Evolutionary conservation across 2,329 filamentous ascomycete species (phyloP).

Genomic region (Talaromyces albobiverticillius): DNA sequence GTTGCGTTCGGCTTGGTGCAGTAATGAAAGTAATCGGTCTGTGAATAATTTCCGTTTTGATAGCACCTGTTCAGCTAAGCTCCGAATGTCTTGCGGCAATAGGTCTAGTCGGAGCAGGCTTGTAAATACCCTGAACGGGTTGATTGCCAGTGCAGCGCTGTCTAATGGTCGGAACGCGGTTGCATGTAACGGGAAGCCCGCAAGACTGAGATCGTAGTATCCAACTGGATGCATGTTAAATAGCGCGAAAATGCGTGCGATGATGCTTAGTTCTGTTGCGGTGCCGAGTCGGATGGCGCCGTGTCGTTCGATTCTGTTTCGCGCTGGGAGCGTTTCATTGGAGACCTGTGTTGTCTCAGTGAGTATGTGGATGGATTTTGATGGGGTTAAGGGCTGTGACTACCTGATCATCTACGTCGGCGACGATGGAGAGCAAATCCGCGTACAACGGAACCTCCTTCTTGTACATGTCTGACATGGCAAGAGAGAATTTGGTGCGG

Average conservation of each 20-base stretch:
- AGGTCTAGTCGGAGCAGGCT: slow-evolving; percentile 37
- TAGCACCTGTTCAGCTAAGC: slow-evolving; percentile 29
- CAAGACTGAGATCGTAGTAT: slow-evolving; percentile 47
- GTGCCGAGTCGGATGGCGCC: slow-evolving; percentile 47
- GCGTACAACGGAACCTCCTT: slow-evolving; percentile 21
- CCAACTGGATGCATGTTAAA: slow-evolving; percentile 46
- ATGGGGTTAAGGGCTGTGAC: background rate
- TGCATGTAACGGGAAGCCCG: slow-evolving; percentile 46
- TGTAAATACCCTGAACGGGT: slow-evolving; percentile 41
- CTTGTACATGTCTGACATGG: slow-evolving; percentile 23
- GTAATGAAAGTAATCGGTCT: slow-evolving; percentile 28
- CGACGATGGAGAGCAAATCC: slow-evolving; percentile 20
- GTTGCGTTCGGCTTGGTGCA: slow-evolving; percentile 28
- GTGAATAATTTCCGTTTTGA: slow-evolving; percentile 37
- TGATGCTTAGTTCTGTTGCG: slow-evolving; percentile 35
- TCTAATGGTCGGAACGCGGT: slow-evolving; percentile 45
- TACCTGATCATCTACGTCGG: slow-evolving; percentile 14
- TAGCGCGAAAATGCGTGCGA: slow-evolving; percentile 40
- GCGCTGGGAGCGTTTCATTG: background rate
- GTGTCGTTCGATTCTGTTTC: slow-evolving; percentile 27
- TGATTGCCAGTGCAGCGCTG: slow-evolving; percentile 27
- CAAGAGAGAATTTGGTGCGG: slow-evolving; percentile 19
- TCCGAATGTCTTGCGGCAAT: slow-evolving; percentile 24
- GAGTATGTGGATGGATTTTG: background rate
- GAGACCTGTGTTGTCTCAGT: background rate